Percentiles rank a stretch among this genome's conserved stretches.
Evolutionary conservation across 2,329 filamentous ascomycete genomes (phyloP).

Genomic region (Talaromyces sp.): DNA sequence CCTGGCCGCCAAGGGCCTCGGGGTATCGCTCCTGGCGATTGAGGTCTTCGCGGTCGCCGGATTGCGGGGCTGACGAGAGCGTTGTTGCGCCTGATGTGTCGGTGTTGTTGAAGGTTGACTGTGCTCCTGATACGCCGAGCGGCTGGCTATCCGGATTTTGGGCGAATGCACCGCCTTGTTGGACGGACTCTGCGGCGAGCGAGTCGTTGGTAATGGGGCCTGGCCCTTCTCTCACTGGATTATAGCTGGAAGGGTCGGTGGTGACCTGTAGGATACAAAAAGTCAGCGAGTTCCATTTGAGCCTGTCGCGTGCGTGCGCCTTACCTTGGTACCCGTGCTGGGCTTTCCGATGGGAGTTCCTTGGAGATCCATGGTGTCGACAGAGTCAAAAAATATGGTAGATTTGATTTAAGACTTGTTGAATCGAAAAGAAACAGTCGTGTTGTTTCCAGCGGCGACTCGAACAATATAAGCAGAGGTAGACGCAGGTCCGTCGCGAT

Average conservation of each 20-base stretch:
- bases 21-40: slow-evolving; percentile 40
- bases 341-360: slow-evolving; percentile 29
- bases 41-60: slow-evolving; percentile 40
- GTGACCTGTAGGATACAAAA: slow-evolving; percentile 25
- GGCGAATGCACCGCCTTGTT: slow-evolving; percentile 55
- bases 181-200: slow-evolving; percentile 68
- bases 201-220: slow-evolving; percentile 64
- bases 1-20: slow-evolving; percentile 33
- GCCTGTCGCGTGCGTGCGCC: background rate
- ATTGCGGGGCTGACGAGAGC: slow-evolving; percentile 45
- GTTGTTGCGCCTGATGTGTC: slow-evolving; percentile 49
- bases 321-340: slow-evolving; percentile 31
- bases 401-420: background rate
- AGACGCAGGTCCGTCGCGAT: slow-evolving; percentile 6
- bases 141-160: slow-evolving; percentile 53
- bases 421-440: background rate
- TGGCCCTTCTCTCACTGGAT: slow-evolving; percentile 56
- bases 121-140: slow-evolving; percentile 45
- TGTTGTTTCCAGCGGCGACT: background rate
- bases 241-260: slow-evolving; percentile 42
- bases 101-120: slow-evolving; percentile 53
- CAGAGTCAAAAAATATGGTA: background rate
- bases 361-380: slow-evolving; percentile 33
- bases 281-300: background rate
- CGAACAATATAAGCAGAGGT: background rate